Evolutionary conservation across 257 asterid genomes (phyloP), one percentile per base, ranked within the genome.

Genomic region (Lycium barbarum): DNA sequence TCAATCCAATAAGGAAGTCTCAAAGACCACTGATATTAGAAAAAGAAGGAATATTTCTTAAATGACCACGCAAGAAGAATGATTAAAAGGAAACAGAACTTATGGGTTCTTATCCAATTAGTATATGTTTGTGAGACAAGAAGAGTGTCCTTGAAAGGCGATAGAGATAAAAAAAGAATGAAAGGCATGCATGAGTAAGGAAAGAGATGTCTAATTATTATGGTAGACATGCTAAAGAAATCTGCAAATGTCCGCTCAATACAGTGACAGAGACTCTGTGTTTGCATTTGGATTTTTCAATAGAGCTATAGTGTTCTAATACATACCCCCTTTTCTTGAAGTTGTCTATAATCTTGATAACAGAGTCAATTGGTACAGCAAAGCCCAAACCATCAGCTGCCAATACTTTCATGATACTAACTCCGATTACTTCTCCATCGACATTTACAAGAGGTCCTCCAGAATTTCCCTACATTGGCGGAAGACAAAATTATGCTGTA

Each of bases 381-480:
- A 96, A 96, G 86, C 91, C 90, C 86, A 96, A 87, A 43, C 98
- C 98, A 87, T 94, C 96, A 82, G 99, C 99, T 53, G 94, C 94
- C 88, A 73, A 80, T 66, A 96, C 91, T 91, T 91, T 94, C 97
- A 94, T 88, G 89, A 88, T 90, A 87, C 91, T 95, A 83, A 93
- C 93, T 58, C 98, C 98, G 20, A 96, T 49, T 68, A 96, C 92
- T 92, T 96, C 98, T 78, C 99, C 99, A 84, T 96, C 96, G 83
- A 90, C 85, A 87, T 94, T 93, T 84, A 94, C 92, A 81, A 96
- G 96, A 81, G 99, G 99, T 83, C 98, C 99, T 17, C 98, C 98
- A 47, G 98, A 94, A 91, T 96, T 96, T 80, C 98, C 99, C 99
- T 96, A 81, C 88, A 91, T 54, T 45, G 49, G 81, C 73, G 61